phyloP scores from a whole-genome alignment of 352 stramenopile species.

The Aphanomyces invadans region DNA sequence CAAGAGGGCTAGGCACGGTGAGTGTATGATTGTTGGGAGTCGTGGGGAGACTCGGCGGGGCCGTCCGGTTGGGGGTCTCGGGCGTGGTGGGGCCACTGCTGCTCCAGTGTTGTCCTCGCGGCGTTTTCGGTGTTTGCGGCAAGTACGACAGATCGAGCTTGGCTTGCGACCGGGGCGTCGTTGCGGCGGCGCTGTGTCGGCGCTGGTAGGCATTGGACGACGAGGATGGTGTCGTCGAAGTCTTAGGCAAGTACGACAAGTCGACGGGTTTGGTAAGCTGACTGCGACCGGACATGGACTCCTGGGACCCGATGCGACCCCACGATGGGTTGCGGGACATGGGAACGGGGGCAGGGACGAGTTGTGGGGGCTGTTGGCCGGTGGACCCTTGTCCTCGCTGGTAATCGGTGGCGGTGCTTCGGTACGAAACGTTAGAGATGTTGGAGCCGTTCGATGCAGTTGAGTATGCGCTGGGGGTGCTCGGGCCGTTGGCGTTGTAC shows the following conservation, averaged over 20 bases:
- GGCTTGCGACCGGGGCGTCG: background rate
- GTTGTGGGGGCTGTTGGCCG: background rate
- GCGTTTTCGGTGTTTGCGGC: slow-evolving; percentile 22
- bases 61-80: background rate
- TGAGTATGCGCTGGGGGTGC: slow-evolving; percentile 68
- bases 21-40: background rate
- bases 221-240: slow-evolving; percentile 14
- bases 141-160: slow-evolving; percentile 23
- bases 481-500: slow-evolving; percentile 49
- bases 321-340: slow-evolving; percentile 7
- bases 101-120: background rate
- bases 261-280: slow-evolving; percentile 13
- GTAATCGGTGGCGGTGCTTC: slow-evolving; percentile 16
- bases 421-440: slow-evolving; percentile 37
- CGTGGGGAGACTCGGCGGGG: background rate
- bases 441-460: slow-evolving; percentile 67
- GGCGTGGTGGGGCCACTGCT: background rate
- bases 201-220: background rate
- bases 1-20: background rate
- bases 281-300: background rate
- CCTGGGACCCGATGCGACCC: background rate
- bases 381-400: background rate
- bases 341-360: background rate
- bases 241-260: slow-evolving; percentile 20
- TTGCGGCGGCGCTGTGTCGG: background rate